Base-by-base conservation (phyloP, 2,329 filamentous ascomycete genomes). In the Claviceps maximensis region DNA sequence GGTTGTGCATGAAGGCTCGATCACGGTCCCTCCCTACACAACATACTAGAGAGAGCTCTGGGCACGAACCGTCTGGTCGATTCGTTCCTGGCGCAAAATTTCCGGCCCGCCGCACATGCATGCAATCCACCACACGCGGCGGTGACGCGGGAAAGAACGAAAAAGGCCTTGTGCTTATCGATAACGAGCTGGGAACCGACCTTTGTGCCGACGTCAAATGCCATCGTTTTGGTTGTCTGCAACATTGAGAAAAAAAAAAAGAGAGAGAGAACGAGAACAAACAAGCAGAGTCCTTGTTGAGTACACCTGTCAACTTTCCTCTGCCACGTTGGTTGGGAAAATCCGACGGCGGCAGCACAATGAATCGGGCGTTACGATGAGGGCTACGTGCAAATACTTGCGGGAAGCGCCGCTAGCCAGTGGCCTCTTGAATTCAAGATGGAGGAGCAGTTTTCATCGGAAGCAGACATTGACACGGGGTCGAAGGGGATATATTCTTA, bases 51-150 rank as follows among this genome's bases (percentile, higher is more conserved):
- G 29, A 31, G 13, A 33, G 15, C 23, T 51, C 21, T 38, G 31
- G 31, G 25, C 17, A 25, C 21, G 7, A n/a, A 3, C 23, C 19
- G 40, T 33, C n/a, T n/a, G n/a, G n/a, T n/a, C n/a, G n/a, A n/a
- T n/a, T n/a, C 13, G 40, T 51, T 38, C 29, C 33, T 40, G 58
- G 56, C 58, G 59, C 58, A 58, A 58, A 60, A 58, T 59, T 60
- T 59, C 56, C 54, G 57, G 54, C 53, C 41, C 47, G 27, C 42
- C 36, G 36, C 12, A 13, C 12, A 1, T 4, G 12, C 33, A 36
- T 4, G 33, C 33, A 13, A n/a, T n/a, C n/a, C 12, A 17, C 33
- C 12, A 12, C 33, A 15, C 1, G 33, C 12, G 12, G 33, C 33
- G 33, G 33, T 36, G 33, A 36, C 41, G 42, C 46, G 12, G 44